These are phyloP conservation scores for Acanthamoeba sp. DNA, from an alignment of 208 protist genomes.

Conservation along the genomic window DNA sequence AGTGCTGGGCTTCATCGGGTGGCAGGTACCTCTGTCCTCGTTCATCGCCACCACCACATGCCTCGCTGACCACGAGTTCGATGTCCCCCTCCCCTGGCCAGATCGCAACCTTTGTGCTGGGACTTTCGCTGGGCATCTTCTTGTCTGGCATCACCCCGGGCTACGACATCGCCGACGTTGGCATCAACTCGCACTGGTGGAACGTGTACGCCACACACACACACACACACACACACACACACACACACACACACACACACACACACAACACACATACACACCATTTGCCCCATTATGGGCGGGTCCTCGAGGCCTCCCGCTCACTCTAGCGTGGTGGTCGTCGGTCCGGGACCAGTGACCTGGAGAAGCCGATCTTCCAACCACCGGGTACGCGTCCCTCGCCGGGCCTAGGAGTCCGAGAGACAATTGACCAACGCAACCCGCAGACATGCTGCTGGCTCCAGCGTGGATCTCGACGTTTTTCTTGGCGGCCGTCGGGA, in stretches of 20 bases:
- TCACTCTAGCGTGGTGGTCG: too few species aligned
- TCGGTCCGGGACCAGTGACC: not conserved
- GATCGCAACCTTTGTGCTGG: conserved; percentile 1
- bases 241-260: not conserved
- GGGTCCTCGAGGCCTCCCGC: too few species aligned
- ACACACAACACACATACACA: too few species aligned
- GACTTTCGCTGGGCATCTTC: conserved; percentile 30
- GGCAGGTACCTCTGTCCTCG: not conserved
- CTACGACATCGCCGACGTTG: conserved; percentile 19
- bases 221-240: not conserved
- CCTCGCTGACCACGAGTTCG: not conserved
- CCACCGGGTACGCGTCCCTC: not conserved
- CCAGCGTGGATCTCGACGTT: not conserved
- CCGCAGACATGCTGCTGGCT: conserved; percentile 1
- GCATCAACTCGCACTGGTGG: conserved; percentile 40
- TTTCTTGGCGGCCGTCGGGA: not conserved
- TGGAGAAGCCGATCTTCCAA: not conserved
- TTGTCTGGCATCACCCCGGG: conserved; percentile 20
- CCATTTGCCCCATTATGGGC: too few species aligned
- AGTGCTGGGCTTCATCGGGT: conserved; percentile 23
- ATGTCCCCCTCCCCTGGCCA: not conserved
- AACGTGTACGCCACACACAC: not conserved
- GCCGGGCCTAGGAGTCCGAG: too few species aligned
- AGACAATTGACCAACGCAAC: too few species aligned
- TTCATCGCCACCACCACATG: not conserved